Evolutionary conservation across 768 basidiomycete genomes (phyloP).

Genomic region (Boletus barrowsii): DNA sequence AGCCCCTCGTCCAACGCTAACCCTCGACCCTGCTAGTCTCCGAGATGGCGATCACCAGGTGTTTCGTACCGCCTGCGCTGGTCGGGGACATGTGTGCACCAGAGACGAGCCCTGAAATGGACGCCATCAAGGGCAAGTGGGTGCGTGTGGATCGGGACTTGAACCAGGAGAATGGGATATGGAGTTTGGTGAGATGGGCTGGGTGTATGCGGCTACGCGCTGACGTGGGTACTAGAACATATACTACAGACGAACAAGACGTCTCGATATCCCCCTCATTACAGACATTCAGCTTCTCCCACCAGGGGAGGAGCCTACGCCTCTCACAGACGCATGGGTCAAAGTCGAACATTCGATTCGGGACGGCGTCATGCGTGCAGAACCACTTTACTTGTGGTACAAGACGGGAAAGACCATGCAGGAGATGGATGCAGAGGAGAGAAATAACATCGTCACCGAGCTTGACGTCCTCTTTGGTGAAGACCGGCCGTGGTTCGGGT

Average conservation of each 20-base stretch:
- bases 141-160: conserved; percentile 82
- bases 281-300: conserved; percentile 67
- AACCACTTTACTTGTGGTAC: conserved; percentile 78
- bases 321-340: conserved; percentile 54
- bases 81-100: conserved; percentile 65
- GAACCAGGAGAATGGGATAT: conserved; percentile 60
- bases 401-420: conserved; percentile 59
- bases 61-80: conserved; percentile 60
- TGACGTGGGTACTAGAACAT: conserved; percentile 43
- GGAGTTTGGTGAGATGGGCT: conserved; percentile 47
- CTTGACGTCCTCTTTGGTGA: conserved; percentile 89
- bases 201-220: not conserved
- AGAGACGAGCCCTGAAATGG: conserved; percentile 61
- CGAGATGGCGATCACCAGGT: conserved; percentile 70
- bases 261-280: conserved; percentile 78
- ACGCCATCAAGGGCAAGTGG: conserved; percentile 84
- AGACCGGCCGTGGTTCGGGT: conserved; percentile 82
- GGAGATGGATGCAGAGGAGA: conserved; percentile 58
- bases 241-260: conserved; percentile 82
- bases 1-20: not conserved
- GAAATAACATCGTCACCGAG: conserved; percentile 75
- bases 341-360: conserved; percentile 61
- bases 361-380: conserved; percentile 54
- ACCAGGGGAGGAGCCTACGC: conserved; percentile 48
- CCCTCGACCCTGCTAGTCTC: conserved; percentile 51